phyloP scores from a whole-genome alignment of 192 early-diverging fungal species.

The Kickxella alabastrina region DNA sequence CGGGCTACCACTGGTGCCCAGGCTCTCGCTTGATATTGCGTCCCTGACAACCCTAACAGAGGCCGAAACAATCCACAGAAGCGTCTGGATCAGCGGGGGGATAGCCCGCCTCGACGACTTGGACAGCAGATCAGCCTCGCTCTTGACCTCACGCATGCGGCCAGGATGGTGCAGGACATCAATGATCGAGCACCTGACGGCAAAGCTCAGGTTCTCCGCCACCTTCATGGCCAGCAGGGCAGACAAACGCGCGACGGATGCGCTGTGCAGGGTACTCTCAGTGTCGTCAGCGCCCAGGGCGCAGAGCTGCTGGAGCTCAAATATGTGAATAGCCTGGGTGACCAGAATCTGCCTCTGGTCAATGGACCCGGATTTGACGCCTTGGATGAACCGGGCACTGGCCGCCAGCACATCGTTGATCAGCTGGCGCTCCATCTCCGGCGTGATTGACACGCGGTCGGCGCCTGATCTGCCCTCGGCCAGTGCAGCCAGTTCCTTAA shows the following conservation, averaged over 20 bases:
- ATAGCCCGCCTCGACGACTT: slow-evolving; percentile 12
- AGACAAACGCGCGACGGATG: slow-evolving; percentile 13
- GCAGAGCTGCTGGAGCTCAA: slow-evolving; percentile 41
- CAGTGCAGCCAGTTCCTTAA: neutral
- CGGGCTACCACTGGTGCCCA: slow-evolving; percentile 3
- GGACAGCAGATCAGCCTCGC: slow-evolving; percentile 11
- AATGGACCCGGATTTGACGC: slow-evolving; percentile 10
- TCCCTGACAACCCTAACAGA: slow-evolving; percentile 20
- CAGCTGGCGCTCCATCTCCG: slow-evolving; percentile 12
- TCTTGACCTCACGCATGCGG: slow-evolving; percentile 10
- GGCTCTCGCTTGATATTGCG: slow-evolving; percentile 11
- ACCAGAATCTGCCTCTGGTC: slow-evolving; percentile 17
- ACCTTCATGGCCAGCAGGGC: slow-evolving; percentile 14
- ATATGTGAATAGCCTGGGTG: slow-evolving; percentile 24
- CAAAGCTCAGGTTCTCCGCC: slow-evolving; percentile 16
- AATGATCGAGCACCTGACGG: slow-evolving; percentile 1
- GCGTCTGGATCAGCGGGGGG: slow-evolving; percentile 8
- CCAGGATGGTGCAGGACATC: slow-evolving; percentile 3
- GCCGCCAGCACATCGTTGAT: slow-evolving; percentile 6
- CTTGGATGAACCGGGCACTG: slow-evolving; percentile 14
- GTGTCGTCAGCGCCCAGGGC: slow-evolving; percentile 13
- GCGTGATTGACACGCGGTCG: slow-evolving; percentile 1
- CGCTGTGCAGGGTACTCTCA: slow-evolving; percentile 13
- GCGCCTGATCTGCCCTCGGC: neutral
- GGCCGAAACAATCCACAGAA: slow-evolving; percentile 21